Percentiles rank a stretch among this genome's conserved stretches.
Conservation (phyloP, 2,329 filamentous ascomycete species). For the Colletotrichum salicis region DNA sequence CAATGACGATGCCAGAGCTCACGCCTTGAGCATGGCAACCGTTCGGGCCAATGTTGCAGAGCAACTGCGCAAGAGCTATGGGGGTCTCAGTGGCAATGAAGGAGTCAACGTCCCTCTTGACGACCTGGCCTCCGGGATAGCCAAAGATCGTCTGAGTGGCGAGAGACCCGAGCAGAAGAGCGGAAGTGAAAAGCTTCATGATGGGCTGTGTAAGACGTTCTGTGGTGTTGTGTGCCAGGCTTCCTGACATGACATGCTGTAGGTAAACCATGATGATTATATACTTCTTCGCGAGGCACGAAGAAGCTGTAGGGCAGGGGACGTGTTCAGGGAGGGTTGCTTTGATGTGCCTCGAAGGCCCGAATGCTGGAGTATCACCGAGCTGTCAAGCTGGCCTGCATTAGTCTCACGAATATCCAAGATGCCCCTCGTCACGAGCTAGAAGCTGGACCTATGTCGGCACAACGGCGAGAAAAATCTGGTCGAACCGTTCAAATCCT, state of each 20-base stretch:
- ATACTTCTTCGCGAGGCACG: slow-evolving; percentile 5
- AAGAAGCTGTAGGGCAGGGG: background rate
- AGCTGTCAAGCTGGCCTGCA: slow-evolving; percentile 30
- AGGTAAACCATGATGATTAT: slow-evolving; percentile 32
- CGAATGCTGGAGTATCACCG: slow-evolving; percentile 33
- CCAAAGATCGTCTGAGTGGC: slow-evolving; percentile 63
- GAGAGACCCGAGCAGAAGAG: slow-evolving; percentile 61
- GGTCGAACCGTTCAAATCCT: background rate
- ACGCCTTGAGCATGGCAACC: slow-evolving; percentile 62
- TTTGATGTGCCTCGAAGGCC: slow-evolving; percentile 32
- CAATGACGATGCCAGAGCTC: slow-evolving; percentile 63
- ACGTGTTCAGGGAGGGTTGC: background rate
- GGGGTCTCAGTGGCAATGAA: slow-evolving; percentile 64
- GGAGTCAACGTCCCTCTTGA: slow-evolving; percentile 61
- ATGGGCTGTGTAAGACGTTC: slow-evolving; percentile 48
- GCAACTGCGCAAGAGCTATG: slow-evolving; percentile 61
- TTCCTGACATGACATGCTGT: slow-evolving; percentile 27
- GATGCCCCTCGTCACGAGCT: slow-evolving; percentile 1
- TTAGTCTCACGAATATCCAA: slow-evolving; percentile 18
- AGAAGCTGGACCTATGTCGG: slow-evolving; percentile 16
- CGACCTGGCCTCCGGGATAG: slow-evolving; percentile 53
- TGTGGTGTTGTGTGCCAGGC: slow-evolving; percentile 30
- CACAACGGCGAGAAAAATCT: background rate
- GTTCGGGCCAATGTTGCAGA: slow-evolving; percentile 69
- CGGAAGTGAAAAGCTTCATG: slow-evolving; percentile 62